phyloP scores from a whole-genome alignment of 306 rosid genomes.

The Gastrolobium bilobum region DNA sequence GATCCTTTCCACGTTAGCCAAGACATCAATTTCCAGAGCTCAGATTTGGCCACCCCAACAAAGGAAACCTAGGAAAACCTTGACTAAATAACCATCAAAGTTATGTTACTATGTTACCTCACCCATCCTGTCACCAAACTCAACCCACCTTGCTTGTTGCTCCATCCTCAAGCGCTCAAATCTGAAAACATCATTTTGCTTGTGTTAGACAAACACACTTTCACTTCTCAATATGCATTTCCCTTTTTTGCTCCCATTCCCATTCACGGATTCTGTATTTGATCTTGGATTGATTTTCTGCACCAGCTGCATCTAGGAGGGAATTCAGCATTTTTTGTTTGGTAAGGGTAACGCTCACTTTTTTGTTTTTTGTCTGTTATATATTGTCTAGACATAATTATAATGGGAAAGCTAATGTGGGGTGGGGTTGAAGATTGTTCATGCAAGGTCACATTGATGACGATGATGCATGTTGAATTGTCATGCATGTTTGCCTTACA shows the following conservation, averaged over 20 bases:
- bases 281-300: constrained; percentile 50
- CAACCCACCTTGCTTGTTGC: constrained; percentile 3
- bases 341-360: constrained; percentile 28
- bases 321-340: constrained; percentile 40
- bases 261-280: constrained; percentile 44
- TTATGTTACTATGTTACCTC: not conserved
- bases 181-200: not conserved
- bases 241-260: not conserved
- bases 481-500: not conserved
- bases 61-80: constrained; percentile 26
- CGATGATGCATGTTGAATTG: not conserved
- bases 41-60: constrained; percentile 32
- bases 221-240: constrained; percentile 16
- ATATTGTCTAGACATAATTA: not conserved
- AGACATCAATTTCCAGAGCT: constrained; percentile 14
- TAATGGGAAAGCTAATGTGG: not conserved
- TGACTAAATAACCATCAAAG: constrained; percentile 21
- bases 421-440: not conserved
- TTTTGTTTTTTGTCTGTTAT: too few species aligned
- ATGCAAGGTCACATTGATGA: not conserved
- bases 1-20: constrained; percentile 38
- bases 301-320: constrained; percentile 19
- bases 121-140: not conserved
- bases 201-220: not conserved
- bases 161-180: not conserved